Evolutionary conservation across 306 rosid species (phyloP).

Genomic region (Ochetophila trinervis): DNA sequence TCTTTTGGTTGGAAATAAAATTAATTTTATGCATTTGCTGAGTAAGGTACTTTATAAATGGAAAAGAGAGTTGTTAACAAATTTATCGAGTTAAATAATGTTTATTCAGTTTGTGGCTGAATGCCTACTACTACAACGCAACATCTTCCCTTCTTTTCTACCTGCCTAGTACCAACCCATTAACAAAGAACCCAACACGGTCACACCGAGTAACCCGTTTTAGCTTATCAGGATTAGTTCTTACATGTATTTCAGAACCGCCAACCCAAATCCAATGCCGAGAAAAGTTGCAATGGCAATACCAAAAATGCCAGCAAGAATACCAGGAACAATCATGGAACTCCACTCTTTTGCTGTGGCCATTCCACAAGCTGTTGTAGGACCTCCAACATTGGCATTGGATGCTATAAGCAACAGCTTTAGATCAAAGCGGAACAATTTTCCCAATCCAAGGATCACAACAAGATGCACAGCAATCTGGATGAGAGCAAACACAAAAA

Average conservation of each 20-base stretch:
- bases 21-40: no score
- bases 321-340: constrained; percentile 65
- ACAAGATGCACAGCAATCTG: constrained; percentile 44
- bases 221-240: not conserved
- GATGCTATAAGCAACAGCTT: constrained; percentile 48
- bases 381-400: constrained; percentile 56
- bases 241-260: constrained; percentile 47
- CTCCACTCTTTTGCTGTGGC: constrained; percentile 68
- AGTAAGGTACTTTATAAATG: no score
- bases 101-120: no score
- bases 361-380: constrained; percentile 60
- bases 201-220: not conserved
- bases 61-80: no score
- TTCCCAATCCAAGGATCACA: constrained; percentile 45
- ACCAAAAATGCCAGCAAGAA: constrained; percentile 80
- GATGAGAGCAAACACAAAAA: constrained; percentile 35
- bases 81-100: no score
- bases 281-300: constrained; percentile 67
- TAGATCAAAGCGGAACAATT: constrained; percentile 37
- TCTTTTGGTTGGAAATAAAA: no score
- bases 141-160: not conserved
- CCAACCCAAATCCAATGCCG: constrained; percentile 56
- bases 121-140: no score
- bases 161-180: not conserved
- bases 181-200: not conserved